phyloP scores from a whole-genome alignment of 352 stramenopile genomes.

The Elongisporangium senticosum region DNA sequence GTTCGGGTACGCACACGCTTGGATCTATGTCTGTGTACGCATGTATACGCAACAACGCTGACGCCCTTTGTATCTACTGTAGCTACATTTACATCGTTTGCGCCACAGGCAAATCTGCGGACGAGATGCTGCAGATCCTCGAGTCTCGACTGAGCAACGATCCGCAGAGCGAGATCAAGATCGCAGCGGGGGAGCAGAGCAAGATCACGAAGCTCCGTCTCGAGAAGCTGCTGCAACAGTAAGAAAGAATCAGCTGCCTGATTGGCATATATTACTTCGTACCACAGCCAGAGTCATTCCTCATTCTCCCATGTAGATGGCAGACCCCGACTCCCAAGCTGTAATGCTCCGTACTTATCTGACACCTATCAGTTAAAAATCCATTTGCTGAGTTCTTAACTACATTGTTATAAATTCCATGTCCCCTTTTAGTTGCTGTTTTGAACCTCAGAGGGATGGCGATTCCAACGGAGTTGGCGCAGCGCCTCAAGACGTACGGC shows the following conservation, averaged over 20 bases:
- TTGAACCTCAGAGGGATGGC: neutral
- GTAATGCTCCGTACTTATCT: neutral
- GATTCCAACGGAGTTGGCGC: constrained; percentile 22
- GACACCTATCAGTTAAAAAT: neutral
- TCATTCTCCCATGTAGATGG: neutral
- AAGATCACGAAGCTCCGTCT: constrained; percentile 77
- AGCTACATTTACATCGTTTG: constrained; percentile 83
- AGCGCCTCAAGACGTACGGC: constrained; percentile 27
- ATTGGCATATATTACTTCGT: neutral
- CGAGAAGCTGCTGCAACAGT: constrained; percentile 58
- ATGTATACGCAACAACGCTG: neutral
- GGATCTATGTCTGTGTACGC: neutral
- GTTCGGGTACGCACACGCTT: constrained; percentile 37
- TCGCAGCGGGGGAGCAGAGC: constrained; percentile 63
- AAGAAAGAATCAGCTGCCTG: constrained; percentile 12
- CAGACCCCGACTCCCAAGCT: neutral
- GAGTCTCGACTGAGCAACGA: constrained; percentile 47
- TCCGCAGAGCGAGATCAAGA: constrained; percentile 35
- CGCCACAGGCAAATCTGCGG: constrained; percentile 67
- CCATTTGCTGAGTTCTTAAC: neutral
- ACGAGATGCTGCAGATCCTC: constrained; percentile 70
- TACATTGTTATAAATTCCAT: neutral
- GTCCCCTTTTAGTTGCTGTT: neutral
- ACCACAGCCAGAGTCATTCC: neutral
- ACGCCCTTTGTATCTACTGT: neutral